phyloP scores from a whole-genome alignment of 2,329 filamentous ascomycete genomes.

The Penicillium sp. region DNA sequence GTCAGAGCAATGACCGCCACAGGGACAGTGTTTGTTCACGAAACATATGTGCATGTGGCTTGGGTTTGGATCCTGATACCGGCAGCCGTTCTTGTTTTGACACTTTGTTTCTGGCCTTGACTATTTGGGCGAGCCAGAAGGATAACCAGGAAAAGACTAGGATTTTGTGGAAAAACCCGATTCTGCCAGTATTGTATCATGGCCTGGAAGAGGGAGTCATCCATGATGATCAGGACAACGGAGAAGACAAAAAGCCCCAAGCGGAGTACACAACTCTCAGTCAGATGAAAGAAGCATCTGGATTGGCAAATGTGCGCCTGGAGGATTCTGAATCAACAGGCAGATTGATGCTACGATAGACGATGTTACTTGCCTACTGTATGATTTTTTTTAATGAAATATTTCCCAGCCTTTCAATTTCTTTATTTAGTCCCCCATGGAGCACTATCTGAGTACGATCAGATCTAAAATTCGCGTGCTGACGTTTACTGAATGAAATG shows the following conservation, averaged over 20 bases:
- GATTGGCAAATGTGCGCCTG: background rate
- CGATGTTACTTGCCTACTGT: no score
- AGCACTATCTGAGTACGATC: no score
- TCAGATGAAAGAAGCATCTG: background rate
- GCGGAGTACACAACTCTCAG: background rate
- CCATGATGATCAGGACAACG: background rate
- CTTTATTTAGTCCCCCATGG: no score
- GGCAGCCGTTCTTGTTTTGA: background rate
- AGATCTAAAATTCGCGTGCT: no score
- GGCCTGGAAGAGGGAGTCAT: background rate
- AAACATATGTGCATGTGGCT: no score
- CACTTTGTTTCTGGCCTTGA: background rate
- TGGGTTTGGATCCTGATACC: no score
- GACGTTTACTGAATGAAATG: no score
- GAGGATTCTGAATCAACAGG: background rate
- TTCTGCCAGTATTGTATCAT: background rate
- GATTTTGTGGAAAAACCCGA: background rate
- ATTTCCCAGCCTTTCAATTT: no score
- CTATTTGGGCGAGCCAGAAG: background rate
- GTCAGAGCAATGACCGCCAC: no score
- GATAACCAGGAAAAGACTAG: background rate
- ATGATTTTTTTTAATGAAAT: no score
- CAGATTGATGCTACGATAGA: background rate
- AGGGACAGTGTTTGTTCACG: no score
- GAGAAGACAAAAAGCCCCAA: background rate